Conservation (phyloP, 2,329 filamentous ascomycete genomes). For the Cyphellophora attinorum region DNA sequence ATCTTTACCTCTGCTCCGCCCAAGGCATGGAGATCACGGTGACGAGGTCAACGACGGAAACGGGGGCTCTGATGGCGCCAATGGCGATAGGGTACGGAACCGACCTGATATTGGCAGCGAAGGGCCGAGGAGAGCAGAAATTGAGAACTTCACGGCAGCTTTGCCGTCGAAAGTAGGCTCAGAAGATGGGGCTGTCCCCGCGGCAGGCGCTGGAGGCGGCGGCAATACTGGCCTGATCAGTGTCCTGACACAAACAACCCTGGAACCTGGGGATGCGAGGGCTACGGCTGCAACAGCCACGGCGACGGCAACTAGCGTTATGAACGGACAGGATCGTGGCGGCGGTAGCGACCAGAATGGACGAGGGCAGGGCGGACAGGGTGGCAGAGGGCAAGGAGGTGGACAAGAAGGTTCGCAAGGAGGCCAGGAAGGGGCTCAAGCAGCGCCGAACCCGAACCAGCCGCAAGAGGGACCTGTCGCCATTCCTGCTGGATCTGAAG, state of each 20-base stretch:
- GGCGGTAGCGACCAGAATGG: neutral
- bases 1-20: too few species aligned
- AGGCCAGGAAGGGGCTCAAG: neutral
- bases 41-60: too few species aligned
- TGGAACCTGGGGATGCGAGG: neutral
- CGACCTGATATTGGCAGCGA: too few species aligned
- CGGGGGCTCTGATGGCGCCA: neutral
- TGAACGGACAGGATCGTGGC: neutral
- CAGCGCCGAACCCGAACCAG: too few species aligned
- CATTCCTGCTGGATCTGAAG: too few species aligned
- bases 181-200: conserved; percentile 16
- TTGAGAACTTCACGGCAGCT: conserved; percentile 2
- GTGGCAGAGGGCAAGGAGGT: neutral
- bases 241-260: conserved; percentile 10
- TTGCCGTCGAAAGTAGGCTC: conserved; percentile 10
- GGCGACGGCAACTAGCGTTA: neutral
- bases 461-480: too few species aligned
- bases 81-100: neutral
- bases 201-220: conserved; percentile 13
- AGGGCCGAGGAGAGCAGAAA: too few species aligned
- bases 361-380: neutral
- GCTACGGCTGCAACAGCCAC: neutral
- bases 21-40: too few species aligned
- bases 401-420: conserved; percentile 1
- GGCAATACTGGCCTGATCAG: conserved; percentile 13